Conservation (phyloP, 2,329 filamentous ascomycete genomes). For the Biscogniauxia marginata region DNA sequence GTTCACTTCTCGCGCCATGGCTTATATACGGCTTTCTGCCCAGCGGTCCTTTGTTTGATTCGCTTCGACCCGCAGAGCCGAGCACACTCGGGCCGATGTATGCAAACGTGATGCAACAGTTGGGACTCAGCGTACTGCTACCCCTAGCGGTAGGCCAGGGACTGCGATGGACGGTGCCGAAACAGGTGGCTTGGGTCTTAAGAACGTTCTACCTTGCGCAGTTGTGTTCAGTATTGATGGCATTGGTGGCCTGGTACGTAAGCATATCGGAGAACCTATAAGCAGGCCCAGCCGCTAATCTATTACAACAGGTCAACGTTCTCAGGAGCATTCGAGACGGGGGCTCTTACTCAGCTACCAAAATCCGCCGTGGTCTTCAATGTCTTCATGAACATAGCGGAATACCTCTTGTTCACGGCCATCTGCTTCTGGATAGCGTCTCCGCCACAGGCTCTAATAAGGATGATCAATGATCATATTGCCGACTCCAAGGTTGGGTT, state of each 20-base stretch:
- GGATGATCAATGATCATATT: slow-evolving; percentile 34
- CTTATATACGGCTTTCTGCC: slow-evolving; percentile 62
- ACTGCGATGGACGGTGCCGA: slow-evolving; percentile 50
- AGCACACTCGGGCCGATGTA: slow-evolving; percentile 62
- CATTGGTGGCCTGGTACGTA: slow-evolving; percentile 49
- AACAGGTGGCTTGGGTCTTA: slow-evolving; percentile 52
- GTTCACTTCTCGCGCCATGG: slow-evolving; percentile 65
- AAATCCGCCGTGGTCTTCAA: slow-evolving; percentile 63
- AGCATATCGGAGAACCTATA: neutral
- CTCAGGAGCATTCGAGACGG: slow-evolving; percentile 63
- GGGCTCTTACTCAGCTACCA: slow-evolving; percentile 58
- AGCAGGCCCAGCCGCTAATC: slow-evolving; percentile 31
- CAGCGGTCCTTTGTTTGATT: slow-evolving; percentile 49
- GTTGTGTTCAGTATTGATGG: slow-evolving; percentile 46
- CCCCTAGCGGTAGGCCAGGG: slow-evolving; percentile 63
- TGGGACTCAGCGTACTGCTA: slow-evolving; percentile 65
- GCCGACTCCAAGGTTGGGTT: slow-evolving; percentile 30
- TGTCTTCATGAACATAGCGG: slow-evolving; percentile 64
- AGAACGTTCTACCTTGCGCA: slow-evolving; percentile 53
- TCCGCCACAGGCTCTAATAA: slow-evolving; percentile 37
- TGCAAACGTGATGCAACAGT: slow-evolving; percentile 63
- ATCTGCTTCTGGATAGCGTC: slow-evolving; percentile 56
- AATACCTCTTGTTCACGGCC: slow-evolving; percentile 61
- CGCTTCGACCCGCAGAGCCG: slow-evolving; percentile 53
- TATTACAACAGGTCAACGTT: slow-evolving; percentile 58